Conservation (phyloP, 495 filamentous ascomycete species). For the Aspergillus nidulans region DNA sequence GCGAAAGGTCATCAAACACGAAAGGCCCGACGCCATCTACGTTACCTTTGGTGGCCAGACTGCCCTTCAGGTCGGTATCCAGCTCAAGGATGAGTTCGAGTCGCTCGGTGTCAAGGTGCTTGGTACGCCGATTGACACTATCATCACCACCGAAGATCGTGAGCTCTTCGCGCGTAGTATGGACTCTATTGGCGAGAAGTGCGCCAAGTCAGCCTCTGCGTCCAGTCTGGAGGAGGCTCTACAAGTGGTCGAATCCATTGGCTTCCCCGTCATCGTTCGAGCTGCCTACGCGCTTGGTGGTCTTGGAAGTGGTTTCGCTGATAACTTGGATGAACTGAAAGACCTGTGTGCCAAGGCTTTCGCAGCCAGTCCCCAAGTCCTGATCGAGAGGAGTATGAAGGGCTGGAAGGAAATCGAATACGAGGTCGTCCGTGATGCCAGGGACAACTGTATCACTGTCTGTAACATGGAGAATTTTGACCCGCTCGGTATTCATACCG, state of each 20-base stretch:
- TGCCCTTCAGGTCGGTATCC: constrained; percentile 88
- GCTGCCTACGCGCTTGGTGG: constrained; percentile 95
- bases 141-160: constrained; percentile 96
- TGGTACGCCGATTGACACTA: constrained; percentile 94
- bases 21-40: constrained; percentile 95
- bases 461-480: constrained; percentile 99
- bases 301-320: constrained; percentile 91
- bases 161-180: constrained; percentile 96
- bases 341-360: constrained; percentile 95
- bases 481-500: constrained; percentile 95
- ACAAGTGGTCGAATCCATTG: constrained; percentile 77
- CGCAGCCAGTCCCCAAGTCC: constrained; percentile 89
- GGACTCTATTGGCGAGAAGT: constrained; percentile 97
- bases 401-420: constrained; percentile 99
- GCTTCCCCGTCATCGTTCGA: constrained; percentile 94
- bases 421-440: constrained; percentile 92
- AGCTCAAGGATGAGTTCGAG: constrained; percentile 94
- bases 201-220: constrained; percentile 92
- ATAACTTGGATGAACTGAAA: constrained; percentile 79
- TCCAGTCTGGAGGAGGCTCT: constrained; percentile 81
- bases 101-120: constrained; percentile 85
- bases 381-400: constrained; percentile 98
- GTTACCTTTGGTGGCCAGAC: constrained; percentile 97
- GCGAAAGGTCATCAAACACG: constrained; percentile 91
- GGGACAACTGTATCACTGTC: constrained; percentile 98